Evolutionary conservation across 2,329 filamentous ascomycete species (phyloP), one percentile per base, ranked within the genome.

Genomic region (Calonectria pseudoturangicola): DNA sequence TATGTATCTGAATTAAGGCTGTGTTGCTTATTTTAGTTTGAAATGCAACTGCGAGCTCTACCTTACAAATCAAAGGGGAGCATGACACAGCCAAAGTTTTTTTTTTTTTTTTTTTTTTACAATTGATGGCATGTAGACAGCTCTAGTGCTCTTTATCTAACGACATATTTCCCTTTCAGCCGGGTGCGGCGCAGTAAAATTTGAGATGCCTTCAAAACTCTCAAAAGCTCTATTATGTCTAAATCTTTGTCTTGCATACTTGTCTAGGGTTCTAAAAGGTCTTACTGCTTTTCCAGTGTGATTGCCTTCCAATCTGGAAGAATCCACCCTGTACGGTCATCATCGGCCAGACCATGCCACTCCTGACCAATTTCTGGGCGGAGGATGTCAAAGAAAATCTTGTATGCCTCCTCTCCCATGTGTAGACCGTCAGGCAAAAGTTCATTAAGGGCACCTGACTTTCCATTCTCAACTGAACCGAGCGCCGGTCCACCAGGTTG

Each of bases 381-480:
- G 33, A 92, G 81, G 45, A 85, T 77, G 12, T 87, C 84, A 75
- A 85, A 91, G 64, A 92, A 86, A 62, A 91, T 82, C 60, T 79
- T 84, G 77, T 92, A 92, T 2, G 86, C 87, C 69, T 87, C 84
- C 39, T 87, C 87, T 71, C 85, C 88, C 83, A 92, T 84, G 80
- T 92, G 90, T 72, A 92, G 82, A 0, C 90, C 90, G 73, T 92
- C 90, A 3, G 88, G 86, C n/a, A 92, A 82, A 70, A 91, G 85
- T 45, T 84, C 77, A 70, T 88, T 85, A 48, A 92, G 82, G 39
- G 87, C 87, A 21, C 89, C 89, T 62, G 85, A 84, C 76, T 87
- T 84, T 28, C 89, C 88, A 69, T 86, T 85, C 75, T 86, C 85
- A 2, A 85, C 86, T 30, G 89, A 87, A 2, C 90, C 89, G 39